Base-by-base conservation (phyloP, 345 rosid species). In the Laguncularia racemosa region DNA sequence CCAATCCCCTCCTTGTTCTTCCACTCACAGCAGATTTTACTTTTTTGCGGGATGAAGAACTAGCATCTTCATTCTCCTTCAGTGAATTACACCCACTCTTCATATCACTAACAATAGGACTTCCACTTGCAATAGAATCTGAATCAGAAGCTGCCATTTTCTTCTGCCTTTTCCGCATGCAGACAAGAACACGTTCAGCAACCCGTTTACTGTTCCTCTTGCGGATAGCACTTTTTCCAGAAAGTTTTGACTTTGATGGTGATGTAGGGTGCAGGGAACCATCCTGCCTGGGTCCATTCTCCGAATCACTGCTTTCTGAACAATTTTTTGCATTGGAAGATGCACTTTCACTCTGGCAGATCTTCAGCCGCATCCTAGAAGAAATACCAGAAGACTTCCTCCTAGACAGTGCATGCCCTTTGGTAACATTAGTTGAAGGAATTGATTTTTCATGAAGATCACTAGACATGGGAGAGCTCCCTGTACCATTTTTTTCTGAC, bases 171-270 rank as follows among this genome's bases (percentile, higher is more conserved):
- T 95, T 95, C 55, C 76, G 82, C 76, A 81, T 81, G 83, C 84
- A 76, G 65, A 71, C 68, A 49, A 92, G 69, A 74, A 82, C 84
- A 23, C 89, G 83, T 67, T 89, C 97, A 67, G 97, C 80, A 21
- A 79, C 91, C 80, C 92, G 83, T 76, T 88, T 90, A 69, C 95
- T 90, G 66, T 82, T 93, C 66, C 99, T 84, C 74, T 87, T 89
- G 59, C 67, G 66, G 68, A 61, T 78, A 60, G 78, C 92, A 46
- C 75, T 63, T 76, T 75, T 85, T 53, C 86, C 88, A 57, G 67
- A 71, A 71, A 61, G 67, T 76, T 87, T 87, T 61, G 72, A 62
- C 72, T 84, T 82, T 54, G 86, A 72, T 14, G 91, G 76, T 63
- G 91, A 78, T 64, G 67, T 66, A 20, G 62, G 71, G 56, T 67